Evolutionary conservation across 2,329 filamentous ascomycete species (phyloP).

Genomic region (Aureobasidium sp.): DNA sequence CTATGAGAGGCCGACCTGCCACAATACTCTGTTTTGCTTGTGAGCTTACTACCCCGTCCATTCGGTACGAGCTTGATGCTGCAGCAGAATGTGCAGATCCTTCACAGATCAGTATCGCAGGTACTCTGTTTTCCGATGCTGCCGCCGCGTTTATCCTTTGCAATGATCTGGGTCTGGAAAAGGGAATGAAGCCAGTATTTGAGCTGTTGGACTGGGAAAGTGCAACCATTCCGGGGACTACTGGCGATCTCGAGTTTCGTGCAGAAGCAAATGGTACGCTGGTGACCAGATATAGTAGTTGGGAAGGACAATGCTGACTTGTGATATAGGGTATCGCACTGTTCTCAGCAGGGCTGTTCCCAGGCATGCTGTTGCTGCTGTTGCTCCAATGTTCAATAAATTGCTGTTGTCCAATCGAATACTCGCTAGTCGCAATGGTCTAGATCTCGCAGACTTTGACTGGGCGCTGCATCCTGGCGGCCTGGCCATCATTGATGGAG

Average conservation of each 20-base stretch:
- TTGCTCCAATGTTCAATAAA: neutral
- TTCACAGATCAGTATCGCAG: slow-evolving; percentile 58
- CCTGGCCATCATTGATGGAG: slow-evolving; percentile 57
- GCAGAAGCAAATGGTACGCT: neutral
- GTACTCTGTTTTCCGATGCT: slow-evolving; percentile 63
- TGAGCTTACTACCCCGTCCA: slow-evolving; percentile 47
- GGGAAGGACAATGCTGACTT: neutral
- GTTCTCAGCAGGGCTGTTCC: neutral
- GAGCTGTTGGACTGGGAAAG: neutral
- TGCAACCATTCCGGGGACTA: neutral
- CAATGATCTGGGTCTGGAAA: slow-evolving; percentile 50
- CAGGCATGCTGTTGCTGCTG: neutral
- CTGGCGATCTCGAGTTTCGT: neutral
- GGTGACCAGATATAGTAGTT: too few relatives aligned
- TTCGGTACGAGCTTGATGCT: slow-evolving; percentile 52
- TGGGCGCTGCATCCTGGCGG: slow-evolving; percentile 70
- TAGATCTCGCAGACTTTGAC: slow-evolving; percentile 49
- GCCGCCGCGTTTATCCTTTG: slow-evolving; percentile 59
- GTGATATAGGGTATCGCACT: neutral
- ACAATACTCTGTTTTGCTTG: slow-evolving; percentile 59
- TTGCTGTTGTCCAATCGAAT: neutral
- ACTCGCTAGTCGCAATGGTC: fast-evolving
- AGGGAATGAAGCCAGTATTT: neutral
- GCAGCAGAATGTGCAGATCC: slow-evolving; percentile 44
- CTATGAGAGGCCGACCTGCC: slow-evolving; percentile 52